Conservation (phyloP, 2,329 filamentous ascomycete species). For the Aureobasidium vineae region DNA sequence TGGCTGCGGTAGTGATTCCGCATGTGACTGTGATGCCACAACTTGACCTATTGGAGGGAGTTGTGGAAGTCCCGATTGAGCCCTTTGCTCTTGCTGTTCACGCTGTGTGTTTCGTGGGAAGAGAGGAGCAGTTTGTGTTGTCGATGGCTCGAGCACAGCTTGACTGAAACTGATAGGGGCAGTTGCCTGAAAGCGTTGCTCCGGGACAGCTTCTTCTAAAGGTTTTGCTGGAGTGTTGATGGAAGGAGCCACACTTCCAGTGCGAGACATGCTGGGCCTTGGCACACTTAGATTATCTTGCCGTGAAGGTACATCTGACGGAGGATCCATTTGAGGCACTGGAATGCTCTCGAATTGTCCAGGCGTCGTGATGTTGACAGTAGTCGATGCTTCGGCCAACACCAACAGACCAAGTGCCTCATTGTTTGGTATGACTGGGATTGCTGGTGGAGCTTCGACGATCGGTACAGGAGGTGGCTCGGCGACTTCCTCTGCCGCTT, state of each 20-base stretch:
- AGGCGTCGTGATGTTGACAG: neutral
- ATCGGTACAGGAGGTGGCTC: conserved; percentile 27
- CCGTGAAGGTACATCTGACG: conserved; percentile 4
- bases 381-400: conserved; percentile 40
- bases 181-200: neutral
- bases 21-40: conserved; percentile 13
- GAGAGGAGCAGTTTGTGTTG: conserved; percentile 21
- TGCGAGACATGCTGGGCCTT: conserved; percentile 22
- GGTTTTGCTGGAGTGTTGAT: neutral
- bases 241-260: neutral
- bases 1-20: neutral
- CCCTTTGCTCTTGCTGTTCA: conserved; percentile 3
- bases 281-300: conserved; percentile 15
- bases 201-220: neutral
- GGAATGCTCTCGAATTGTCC: neutral
- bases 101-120: neutral
- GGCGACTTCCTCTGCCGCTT: conserved; percentile 31
- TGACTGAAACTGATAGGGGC: conserved; percentile 24
- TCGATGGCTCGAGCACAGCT: conserved; percentile 21
- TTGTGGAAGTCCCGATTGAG: neutral
- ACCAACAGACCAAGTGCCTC: conserved; percentile 44
- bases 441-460: conserved; percentile 28
- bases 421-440: conserved; percentile 42
- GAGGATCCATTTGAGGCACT: neutral
- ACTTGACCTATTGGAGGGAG: conserved; percentile 19